phyloP scores from a whole-genome alignment of 208 protist genomes.

The Trypanosoma grayi region DNA sequence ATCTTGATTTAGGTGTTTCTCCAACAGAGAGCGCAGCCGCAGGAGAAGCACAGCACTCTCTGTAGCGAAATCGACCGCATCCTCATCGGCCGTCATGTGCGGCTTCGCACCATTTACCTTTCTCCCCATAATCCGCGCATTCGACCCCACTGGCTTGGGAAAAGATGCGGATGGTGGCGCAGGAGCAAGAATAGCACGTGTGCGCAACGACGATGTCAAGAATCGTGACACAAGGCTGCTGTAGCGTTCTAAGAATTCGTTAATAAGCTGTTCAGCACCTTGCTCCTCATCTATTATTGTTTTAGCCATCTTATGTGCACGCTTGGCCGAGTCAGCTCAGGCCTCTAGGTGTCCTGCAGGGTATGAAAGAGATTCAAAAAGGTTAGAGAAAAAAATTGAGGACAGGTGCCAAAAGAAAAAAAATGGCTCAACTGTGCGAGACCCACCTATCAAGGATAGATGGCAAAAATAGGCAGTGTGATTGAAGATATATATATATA shows the following conservation, averaged over 20 bases:
- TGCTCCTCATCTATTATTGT: neutral
- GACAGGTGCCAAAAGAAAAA: too few species aligned
- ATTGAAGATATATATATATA: neutral
- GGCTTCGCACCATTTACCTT: neutral
- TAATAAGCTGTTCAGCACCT: neutral
- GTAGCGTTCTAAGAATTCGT: conserved; percentile 8
- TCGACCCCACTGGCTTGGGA: neutral
- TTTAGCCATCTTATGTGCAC: neutral
- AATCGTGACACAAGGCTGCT: conserved; percentile 2
- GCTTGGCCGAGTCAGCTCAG: neutral
- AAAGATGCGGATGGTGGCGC: neutral
- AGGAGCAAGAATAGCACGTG: neutral
- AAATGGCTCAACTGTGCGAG: too few species aligned
- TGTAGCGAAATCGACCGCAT: conserved; percentile 4
- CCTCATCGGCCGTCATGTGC: neutral
- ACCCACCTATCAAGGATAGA: too few species aligned
- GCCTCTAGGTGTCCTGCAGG: too few species aligned
- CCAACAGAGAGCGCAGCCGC: neutral
- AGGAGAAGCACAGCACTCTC: conserved; percentile 11
- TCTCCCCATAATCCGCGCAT: neutral
- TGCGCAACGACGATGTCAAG: neutral
- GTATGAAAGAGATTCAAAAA: too few species aligned
- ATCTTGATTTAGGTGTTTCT: neutral
- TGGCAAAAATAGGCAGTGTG: neutral
- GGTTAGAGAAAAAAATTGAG: too few species aligned